Evolutionary conservation across 169 alveolate genomes (phyloP).

Genomic region (Theileria annulata): DNA sequence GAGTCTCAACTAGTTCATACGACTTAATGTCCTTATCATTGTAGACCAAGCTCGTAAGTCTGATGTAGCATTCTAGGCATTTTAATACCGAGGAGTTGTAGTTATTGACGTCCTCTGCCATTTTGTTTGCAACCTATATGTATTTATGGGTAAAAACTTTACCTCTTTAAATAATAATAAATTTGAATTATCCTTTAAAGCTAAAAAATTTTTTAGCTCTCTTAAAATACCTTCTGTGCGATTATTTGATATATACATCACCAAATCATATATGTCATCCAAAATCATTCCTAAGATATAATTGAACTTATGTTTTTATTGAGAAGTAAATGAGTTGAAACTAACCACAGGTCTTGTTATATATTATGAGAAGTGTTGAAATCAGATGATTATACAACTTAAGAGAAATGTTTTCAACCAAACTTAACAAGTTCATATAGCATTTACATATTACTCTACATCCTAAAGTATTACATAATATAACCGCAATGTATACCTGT

Average conservation of each 20-base stretch:
- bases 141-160: neutral
- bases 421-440: neutral
- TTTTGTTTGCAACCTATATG: neutral
- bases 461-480: neutral
- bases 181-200: neutral
- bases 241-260: neutral
- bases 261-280: constrained; percentile 4
- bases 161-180: neutral
- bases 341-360: constrained; percentile 6
- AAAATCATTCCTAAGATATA: neutral
- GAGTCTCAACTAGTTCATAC: constrained; percentile 20
- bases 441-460: neutral
- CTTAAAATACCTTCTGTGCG: neutral
- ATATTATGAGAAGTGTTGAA: constrained; percentile 1
- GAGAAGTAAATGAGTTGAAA: neutral
- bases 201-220: neutral
- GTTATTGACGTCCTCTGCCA: constrained; percentile 3
- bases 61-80: constrained; percentile 20
- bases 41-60: neutral
- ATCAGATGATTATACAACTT: neutral
- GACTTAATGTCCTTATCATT: neutral
- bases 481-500: neutral
- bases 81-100: neutral
- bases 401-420: neutral
- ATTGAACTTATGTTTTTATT: neutral